Evolutionary conservation across 257 asterid species (phyloP).

Genomic region (Gentiana dahurica): DNA sequence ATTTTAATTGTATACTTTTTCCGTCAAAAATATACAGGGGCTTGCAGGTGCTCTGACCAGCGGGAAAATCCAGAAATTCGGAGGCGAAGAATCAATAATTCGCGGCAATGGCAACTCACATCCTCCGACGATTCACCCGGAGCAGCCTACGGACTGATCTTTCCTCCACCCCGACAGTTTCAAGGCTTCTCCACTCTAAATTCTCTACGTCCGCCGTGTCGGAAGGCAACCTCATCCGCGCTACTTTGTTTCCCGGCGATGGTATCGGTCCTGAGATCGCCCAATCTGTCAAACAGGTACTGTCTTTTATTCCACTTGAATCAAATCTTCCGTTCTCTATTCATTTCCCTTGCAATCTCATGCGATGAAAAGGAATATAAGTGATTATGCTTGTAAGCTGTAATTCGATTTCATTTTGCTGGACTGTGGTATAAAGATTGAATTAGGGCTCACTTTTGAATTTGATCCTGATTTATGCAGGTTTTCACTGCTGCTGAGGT

Average conservation of each 20-base stretch:
- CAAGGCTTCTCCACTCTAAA: constrained; percentile 31
- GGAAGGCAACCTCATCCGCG: constrained; percentile 58
- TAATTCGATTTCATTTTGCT: background rate
- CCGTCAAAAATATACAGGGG: no score
- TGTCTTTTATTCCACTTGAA: background rate
- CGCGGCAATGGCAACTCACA: constrained; percentile 55
- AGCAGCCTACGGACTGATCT: constrained; percentile 21
- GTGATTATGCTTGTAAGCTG: background rate
- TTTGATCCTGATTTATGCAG: constrained; percentile 24
- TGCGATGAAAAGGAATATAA: background rate
- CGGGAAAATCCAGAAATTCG: background rate
- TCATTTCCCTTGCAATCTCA: no score
- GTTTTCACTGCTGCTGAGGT: constrained; percentile 68
- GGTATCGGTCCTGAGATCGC: constrained; percentile 98
- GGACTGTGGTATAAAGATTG: background rate
- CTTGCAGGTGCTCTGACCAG: background rate
- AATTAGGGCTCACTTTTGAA: background rate
- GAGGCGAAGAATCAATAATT: background rate
- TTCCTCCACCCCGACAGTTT: constrained; percentile 12
- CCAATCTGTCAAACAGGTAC: constrained; percentile 67
- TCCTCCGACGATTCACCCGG: constrained; percentile 46
- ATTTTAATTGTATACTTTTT: no score
- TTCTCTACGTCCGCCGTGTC: constrained; percentile 27
- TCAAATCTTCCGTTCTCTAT: background rate
- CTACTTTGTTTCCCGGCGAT: constrained; percentile 94